Conservation (phyloP, 1,284 basidiomycete genomes). For the Caloboletus firmus region DNA sequence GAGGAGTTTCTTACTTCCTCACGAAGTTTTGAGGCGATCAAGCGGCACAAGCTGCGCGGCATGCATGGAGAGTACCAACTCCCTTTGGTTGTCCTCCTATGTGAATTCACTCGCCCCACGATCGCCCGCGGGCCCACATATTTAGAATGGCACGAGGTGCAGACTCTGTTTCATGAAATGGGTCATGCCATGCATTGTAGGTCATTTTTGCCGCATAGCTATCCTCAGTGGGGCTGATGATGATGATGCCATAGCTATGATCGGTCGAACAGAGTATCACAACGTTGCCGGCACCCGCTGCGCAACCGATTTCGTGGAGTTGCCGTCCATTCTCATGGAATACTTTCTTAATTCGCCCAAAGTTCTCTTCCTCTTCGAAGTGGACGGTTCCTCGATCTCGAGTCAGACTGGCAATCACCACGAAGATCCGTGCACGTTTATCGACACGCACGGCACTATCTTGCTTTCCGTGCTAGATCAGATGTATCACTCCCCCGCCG, state of each 20-base stretch:
- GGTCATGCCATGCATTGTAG: constrained; percentile 98
- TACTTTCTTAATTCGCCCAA: constrained; percentile 86
- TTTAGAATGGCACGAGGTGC: constrained; percentile 91
- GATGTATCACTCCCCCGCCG: constrained; percentile 76
- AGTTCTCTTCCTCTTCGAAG: constrained; percentile 79
- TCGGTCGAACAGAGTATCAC: constrained; percentile 95
- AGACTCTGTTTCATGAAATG: constrained; percentile 98
- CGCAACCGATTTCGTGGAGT: constrained; percentile 97
- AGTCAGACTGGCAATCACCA: constrained; percentile 57
- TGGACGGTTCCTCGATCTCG: constrained; percentile 43
- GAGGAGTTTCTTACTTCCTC: constrained; percentile 46
- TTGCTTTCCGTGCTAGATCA: constrained; percentile 90
- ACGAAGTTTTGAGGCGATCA: constrained; percentile 58
- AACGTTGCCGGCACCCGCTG: constrained; percentile 99
- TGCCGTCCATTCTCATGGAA: constrained; percentile 99
- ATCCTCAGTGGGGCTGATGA: constrained; percentile 17
- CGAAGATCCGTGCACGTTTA: constrained; percentile 69
- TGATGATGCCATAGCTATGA: constrained; percentile 72
- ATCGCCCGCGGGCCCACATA: constrained; percentile 66
- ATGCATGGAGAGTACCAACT: constrained; percentile 79
- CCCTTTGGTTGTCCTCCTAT: constrained; percentile 89
- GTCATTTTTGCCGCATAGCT: constrained; percentile 35
- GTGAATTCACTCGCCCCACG: constrained; percentile 79
- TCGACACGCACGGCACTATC: constrained; percentile 91
- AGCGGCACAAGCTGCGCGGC: constrained; percentile 56